These are phyloP conservation scores for Chlorella sp. DNA, from an alignment of 139 green algal species.

Conservation along the genomic window DNA sequence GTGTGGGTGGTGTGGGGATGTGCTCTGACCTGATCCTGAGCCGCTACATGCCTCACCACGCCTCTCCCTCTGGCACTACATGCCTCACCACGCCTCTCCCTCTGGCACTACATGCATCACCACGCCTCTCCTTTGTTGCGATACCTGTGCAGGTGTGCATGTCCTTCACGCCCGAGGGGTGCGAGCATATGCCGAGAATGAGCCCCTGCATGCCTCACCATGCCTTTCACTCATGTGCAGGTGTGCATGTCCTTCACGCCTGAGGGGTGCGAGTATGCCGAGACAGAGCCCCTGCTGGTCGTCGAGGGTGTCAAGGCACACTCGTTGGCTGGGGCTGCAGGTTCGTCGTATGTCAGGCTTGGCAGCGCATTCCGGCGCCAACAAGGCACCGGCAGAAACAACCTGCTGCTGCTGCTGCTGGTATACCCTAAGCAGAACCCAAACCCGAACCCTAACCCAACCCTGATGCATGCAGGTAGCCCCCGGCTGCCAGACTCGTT, in stretches of 20 bases:
- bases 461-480: too few species aligned
- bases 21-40: neutral
- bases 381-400: too few species aligned
- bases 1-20: neutral
- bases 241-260: constrained; percentile 58
- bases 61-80: neutral
- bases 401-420: too few species aligned
- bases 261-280: constrained; percentile 66
- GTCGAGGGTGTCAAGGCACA: constrained; percentile 18
- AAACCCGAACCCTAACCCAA: too few species aligned
- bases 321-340: neutral
- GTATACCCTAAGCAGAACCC: too few species aligned
- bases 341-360: too few species aligned
- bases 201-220: too few species aligned
- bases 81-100: neutral
- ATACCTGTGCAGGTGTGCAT: constrained; percentile 50
- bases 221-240: too few species aligned
- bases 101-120: neutral
- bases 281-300: constrained; percentile 51
- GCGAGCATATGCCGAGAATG: constrained; percentile 55
- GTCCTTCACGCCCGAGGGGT: constrained; percentile 68
- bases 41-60: neutral
- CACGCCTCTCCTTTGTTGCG: too few species aligned
- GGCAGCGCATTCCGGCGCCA: too few species aligned
- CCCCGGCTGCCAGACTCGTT: too few species aligned